Evolutionary conservation across 2,329 filamentous ascomycete genomes (phyloP), one percentile per base, ranked within the genome.

Genomic region (Paecilomyces sp.): DNA sequence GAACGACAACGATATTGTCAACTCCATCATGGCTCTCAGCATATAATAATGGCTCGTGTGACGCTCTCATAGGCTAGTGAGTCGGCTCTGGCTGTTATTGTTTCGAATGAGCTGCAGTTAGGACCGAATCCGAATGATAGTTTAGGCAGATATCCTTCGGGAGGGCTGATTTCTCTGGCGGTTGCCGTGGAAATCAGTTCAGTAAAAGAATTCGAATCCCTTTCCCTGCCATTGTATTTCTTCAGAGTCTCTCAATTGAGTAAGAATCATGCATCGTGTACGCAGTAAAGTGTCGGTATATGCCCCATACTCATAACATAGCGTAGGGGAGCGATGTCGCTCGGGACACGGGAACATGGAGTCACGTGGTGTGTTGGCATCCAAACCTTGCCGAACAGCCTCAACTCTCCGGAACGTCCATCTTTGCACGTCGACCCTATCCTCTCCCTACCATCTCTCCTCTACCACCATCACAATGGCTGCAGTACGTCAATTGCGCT

Each of bases 1-100:
- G 84, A 99, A 99, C 77, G 93, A 97, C 82, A 97, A 97, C 74
- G 94, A 99, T 77, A 99, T 99, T 82, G 94, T 99, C 84, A 99
- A 99, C 85, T 97, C 94, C 71, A 99, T 99, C 83, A 99, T 99
- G 94, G 92, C 93, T 69, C 82, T 99, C 77, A 92, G 89, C 83
- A 88, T 91, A 84, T 92, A 67, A 76, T 57, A 82, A 76, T 22
- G 56, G 47, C 57, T 51, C 57, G 51, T 25, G 33, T 59, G 30
- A 31, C 12, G 31, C 8, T 30, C 34, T 59, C 53, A 55, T 34
- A n/a, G 24, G 18, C 18, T 25, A 50, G 18, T 52, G 54, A 54
- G 24, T 54, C 63, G 54, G 22, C 25, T 12, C 36, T 62, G 31
- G 57, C 60, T 53, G 36, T 34, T 56, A 30, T 30, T 22, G 41